These are phyloP conservation scores for Boletales sp. DNA, from an alignment of 768 basidiomycete species.

Conservation along the genomic window DNA sequence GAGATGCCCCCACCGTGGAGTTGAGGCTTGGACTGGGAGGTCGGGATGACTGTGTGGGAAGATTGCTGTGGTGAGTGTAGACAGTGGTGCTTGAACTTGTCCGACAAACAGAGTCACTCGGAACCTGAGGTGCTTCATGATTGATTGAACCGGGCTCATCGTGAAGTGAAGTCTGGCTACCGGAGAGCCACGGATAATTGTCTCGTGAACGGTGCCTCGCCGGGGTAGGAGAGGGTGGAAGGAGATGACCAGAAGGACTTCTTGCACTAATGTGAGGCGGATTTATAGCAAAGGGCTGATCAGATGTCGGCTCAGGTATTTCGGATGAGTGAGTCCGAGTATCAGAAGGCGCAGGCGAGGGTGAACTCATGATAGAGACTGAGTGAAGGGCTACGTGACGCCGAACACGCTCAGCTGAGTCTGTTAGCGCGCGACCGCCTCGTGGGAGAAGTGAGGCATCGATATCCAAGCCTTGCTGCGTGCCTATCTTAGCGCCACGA, in stretches of 20 bases:
- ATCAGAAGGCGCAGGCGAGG: neutral
- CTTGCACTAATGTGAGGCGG: neutral
- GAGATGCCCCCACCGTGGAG: neutral
- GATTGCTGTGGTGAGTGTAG: neutral
- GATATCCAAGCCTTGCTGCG: too few relatives aligned
- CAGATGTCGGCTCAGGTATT: neutral
- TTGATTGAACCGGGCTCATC: slow-evolving; percentile 12
- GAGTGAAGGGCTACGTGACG: too few relatives aligned
- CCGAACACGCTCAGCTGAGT: too few relatives aligned
- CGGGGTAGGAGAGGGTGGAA: slow-evolving; percentile 11
- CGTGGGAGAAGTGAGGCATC: neutral
- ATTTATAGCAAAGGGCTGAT: slow-evolving; percentile 9
- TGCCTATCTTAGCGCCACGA: too few relatives aligned
- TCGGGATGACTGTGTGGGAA: too few relatives aligned
- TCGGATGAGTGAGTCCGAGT: neutral
- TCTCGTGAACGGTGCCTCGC: slow-evolving; percentile 11
- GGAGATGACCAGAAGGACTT: slow-evolving; percentile 18
- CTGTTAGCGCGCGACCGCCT: neutral
- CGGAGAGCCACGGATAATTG: slow-evolving; percentile 1
- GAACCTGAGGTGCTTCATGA: neutral
- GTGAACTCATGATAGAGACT: slow-evolving; percentile 17
- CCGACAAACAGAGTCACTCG: neutral
- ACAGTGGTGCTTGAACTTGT: neutral
- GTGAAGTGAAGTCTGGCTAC: slow-evolving; percentile 13
- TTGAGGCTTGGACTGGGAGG: too few relatives aligned